phyloP scores from a whole-genome alignment of 352 stramenopile genomes.

The Blastocystis sp. region DNA sequence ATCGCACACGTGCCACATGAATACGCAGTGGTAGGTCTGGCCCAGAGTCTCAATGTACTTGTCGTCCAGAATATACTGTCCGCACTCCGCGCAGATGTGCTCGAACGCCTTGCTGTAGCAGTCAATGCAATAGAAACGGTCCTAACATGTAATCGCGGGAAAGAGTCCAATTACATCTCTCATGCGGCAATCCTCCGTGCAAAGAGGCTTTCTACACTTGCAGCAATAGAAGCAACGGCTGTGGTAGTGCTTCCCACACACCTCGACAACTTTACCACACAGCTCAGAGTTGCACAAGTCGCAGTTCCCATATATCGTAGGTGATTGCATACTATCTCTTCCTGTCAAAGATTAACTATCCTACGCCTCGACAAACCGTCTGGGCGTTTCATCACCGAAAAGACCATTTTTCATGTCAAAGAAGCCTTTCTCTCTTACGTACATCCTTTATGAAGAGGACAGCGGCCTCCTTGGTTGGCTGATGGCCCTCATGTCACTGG shows the following conservation, averaged over 20 bases:
- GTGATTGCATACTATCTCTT: conserved; percentile 11
- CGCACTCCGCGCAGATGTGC: conserved; percentile 43
- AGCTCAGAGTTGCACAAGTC: conserved; percentile 63
- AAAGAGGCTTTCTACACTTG: conserved; percentile 51
- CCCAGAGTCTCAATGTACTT: conserved; percentile 61
- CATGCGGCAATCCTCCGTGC: conserved; percentile 39
- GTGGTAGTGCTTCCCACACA: conserved; percentile 50
- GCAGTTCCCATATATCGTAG: conserved; percentile 42
- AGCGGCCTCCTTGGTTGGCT: conserved; percentile 43
- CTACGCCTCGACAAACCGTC: background rate
- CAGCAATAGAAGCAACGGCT: conserved; percentile 63
- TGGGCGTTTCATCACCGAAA: conserved; percentile 45
- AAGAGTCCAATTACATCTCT: conserved; percentile 5
- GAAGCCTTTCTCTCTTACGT: conserved; percentile 55
- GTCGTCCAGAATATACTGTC: conserved; percentile 52
- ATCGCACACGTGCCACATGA: background rate
- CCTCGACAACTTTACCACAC: conserved; percentile 38
- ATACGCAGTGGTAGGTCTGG: conserved; percentile 50
- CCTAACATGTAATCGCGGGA: background rate
- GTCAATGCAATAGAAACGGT: conserved; percentile 50
- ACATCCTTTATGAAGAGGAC: conserved; percentile 58
- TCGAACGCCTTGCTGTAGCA: conserved; percentile 63
- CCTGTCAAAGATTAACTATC: background rate
- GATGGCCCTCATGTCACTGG: conserved; percentile 42
- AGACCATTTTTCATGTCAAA: conserved; percentile 7